phyloP scores from a whole-genome alignment of 495 filamentous ascomycete species.

The Annulohypoxylon stygium region DNA sequence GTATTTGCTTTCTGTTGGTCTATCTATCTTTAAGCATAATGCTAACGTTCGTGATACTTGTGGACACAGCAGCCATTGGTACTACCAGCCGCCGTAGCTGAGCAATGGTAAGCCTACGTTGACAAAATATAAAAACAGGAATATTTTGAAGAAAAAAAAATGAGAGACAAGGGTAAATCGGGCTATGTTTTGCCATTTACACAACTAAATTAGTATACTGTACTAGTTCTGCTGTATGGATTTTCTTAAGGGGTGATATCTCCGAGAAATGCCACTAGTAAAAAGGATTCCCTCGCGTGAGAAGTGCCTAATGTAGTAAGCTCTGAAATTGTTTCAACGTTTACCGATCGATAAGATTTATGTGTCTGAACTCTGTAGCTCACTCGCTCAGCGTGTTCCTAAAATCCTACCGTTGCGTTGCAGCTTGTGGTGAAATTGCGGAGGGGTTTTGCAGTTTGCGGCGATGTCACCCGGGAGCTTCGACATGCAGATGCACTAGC shows the following conservation, averaged over 20 bases:
- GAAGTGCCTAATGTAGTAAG: constrained; percentile 40
- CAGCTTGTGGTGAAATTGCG: constrained; percentile 41
- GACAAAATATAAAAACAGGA: constrained; percentile 3
- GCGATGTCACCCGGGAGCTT: constrained; percentile 31
- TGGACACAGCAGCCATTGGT: not conserved
- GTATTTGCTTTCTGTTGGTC: not conserved
- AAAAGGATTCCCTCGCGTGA: constrained; percentile 29
- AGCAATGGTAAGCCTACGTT: constrained; percentile 2
- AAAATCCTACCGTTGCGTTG: constrained; percentile 42
- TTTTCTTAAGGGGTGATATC: constrained; percentile 31
- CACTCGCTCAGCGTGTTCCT: constrained; percentile 19
- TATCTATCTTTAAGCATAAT: constrained; percentile 20
- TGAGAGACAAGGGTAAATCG: constrained; percentile 10
- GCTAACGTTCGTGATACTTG: not conserved
- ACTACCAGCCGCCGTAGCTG: constrained; percentile 33
- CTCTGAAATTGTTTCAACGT: constrained; percentile 27
- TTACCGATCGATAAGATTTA: constrained; percentile 34
- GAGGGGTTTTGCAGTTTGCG: constrained; percentile 41
- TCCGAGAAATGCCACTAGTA: constrained; percentile 25
- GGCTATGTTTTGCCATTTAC: constrained; percentile 5
- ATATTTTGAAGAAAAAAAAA: not conserved
- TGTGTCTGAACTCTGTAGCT: constrained; percentile 16
- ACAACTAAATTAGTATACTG: constrained; percentile 13
- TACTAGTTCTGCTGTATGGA: constrained; percentile 17
- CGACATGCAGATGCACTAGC: constrained; percentile 19